Evolutionary conservation across 768 basidiomycete species (phyloP), one percentile per base, ranked within the genome.

Genomic region (Antrodiella citrinella): DNA sequence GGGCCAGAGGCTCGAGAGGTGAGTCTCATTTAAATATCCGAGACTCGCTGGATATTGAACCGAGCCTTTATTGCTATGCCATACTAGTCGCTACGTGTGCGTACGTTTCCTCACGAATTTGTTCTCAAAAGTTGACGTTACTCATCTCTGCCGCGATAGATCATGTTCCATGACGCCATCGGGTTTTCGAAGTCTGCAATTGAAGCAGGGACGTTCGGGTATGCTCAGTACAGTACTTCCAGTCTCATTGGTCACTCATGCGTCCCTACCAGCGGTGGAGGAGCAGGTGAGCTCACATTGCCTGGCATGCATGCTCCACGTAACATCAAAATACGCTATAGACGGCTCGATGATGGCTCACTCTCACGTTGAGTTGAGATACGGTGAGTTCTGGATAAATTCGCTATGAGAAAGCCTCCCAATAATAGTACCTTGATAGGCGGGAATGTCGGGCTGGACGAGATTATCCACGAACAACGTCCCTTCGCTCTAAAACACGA

Each of bases 1-100:
- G 65, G 69, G 52, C 65, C 66, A 54, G 63, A 65, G 51, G 65
- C 62, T 23, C 63, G 64, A 49, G 64, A 66, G 44, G 42, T 44
- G 30, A 35, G 30, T 35, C 30, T 35, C 7, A 15, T 7, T 35
- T 35, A 7, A 35, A 7, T 35, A 7, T 35, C 30, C 30, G 30
- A 15, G 30, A 7, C 15, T 7, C 15, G 30, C 30, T 35, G 30
- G 15, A 7, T 35, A 7, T 15, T 7, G 30, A 15, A 35, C n/a
- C n/a, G n/a, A n/a, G n/a, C n/a, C n/a, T n/a, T n/a, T n/a, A n/a
- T n/a, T n/a, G n/a, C n/a, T n/a, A n/a, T n/a, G n/a, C n/a, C n/a
- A n/a, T n/a, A n/a, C n/a, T n/a, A n/a, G n/a, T n/a, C n/a, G n/a
- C n/a, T n/a, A n/a, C n/a, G n/a, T n/a, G n/a, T n/a, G n/a, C n/a